Conservation (phyloP, 306 rosid species). For the Fragaria iinumae region DNA sequence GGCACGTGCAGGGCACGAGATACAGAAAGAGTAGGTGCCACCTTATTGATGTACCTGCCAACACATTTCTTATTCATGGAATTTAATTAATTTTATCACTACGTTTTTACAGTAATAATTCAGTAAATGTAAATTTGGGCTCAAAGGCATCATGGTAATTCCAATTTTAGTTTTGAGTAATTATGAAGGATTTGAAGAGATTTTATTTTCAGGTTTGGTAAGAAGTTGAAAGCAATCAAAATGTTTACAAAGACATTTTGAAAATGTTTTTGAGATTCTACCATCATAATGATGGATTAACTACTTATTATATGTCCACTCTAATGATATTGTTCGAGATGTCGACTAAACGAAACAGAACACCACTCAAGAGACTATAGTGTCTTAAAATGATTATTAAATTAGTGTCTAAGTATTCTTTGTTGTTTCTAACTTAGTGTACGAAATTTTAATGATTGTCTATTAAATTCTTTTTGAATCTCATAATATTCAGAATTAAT, state of each 20-base stretch:
- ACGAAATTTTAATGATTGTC: too few relatives aligned
- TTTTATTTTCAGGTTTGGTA: background rate
- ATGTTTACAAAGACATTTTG: background rate
- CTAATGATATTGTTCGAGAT: background rate
- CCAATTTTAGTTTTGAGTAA: conserved; percentile 1
- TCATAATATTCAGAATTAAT: too few relatives aligned
- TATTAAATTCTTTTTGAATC: too few relatives aligned
- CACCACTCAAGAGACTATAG: background rate
- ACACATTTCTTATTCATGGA: background rate
- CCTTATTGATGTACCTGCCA: background rate
- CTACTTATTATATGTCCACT: background rate
- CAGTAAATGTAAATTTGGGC: background rate
- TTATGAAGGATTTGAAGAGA: background rate
- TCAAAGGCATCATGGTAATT: background rate
- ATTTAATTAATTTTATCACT: background rate
- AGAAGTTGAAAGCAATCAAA: background rate
- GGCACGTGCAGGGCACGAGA: conserved; percentile 34
- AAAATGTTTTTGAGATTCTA: background rate
- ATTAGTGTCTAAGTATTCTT: background rate
- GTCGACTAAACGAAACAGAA: too few relatives aligned
- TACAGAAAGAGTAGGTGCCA: conserved; percentile 16
- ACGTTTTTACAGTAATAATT: background rate
- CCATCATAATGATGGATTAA: background rate
- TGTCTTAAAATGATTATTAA: too few relatives aligned
- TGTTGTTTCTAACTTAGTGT: too few relatives aligned